Evolutionary conservation across 345 rosid genomes (phyloP).

Genomic region (Euclidium syriacum): DNA sequence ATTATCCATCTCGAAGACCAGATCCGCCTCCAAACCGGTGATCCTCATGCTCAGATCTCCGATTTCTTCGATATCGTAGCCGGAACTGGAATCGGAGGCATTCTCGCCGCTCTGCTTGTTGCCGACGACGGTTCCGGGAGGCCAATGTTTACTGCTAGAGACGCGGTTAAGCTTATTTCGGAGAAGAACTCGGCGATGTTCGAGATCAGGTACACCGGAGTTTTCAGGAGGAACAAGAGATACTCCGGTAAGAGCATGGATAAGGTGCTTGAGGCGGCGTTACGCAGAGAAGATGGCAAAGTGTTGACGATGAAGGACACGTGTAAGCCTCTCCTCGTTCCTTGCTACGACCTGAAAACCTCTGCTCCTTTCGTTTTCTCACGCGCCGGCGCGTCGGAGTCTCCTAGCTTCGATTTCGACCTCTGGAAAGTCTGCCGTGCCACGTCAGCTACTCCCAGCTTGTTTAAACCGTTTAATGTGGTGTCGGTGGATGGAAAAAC

Average conservation of each 20-base stretch:
- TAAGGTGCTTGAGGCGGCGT: conserved; percentile 49
- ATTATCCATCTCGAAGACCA: conserved; percentile 77
- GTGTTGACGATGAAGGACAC: conserved; percentile 75
- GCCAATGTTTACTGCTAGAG: conserved; percentile 66
- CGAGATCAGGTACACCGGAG: conserved; percentile 33
- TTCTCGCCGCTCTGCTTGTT: conserved; percentile 63
- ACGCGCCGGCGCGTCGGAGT: conserved; percentile 89
- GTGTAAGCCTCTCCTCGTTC: conserved; percentile 90
- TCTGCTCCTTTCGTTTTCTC: conserved; percentile 98
- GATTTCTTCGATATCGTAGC: conserved; percentile 92
- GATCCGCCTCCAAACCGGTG: conserved; percentile 72
- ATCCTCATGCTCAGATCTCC: conserved; percentile 60
- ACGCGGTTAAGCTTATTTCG: conserved; percentile 48
- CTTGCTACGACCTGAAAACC: conserved; percentile 90
- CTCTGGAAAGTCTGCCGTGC: conserved; percentile 93
- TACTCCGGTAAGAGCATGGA: conserved; percentile 76
- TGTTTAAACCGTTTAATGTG: conserved; percentile 67
- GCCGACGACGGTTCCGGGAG: conserved; percentile 76
- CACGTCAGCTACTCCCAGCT: conserved; percentile 79
- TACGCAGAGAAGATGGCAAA: conserved; percentile 58
- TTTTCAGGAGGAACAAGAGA: conserved; percentile 41
- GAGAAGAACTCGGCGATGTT: conserved; percentile 56
- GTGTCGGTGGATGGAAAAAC: conserved; percentile 82
- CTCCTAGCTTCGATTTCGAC: conserved; percentile 84
- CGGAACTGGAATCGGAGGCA: conserved; percentile 82